phyloP scores from a whole-genome alignment of 352 stramenopile species.

The Globisporangium canariense region DNA sequence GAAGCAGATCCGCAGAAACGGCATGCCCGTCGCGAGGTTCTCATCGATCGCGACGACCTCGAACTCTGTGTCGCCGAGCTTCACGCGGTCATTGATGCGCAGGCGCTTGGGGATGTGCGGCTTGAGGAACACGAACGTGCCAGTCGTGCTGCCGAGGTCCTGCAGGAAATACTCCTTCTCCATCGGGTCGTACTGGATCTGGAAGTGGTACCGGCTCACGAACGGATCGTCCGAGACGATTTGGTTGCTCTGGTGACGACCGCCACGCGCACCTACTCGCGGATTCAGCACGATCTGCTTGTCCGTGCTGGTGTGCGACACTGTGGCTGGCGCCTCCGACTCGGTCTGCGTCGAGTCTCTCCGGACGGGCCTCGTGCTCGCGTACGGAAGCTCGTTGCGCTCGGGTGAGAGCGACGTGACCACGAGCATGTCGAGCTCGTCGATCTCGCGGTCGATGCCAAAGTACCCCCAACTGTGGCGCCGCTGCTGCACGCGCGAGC shows the following conservation, averaged over 20 bases:
- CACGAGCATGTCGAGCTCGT: conserved; percentile 69
- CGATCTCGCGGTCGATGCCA: conserved; percentile 43
- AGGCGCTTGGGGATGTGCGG: conserved; percentile 68
- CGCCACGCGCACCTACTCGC: conserved; percentile 53
- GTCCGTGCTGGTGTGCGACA: conserved; percentile 5
- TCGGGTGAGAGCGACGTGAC: conserved; percentile 67
- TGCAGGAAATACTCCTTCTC: conserved; percentile 85
- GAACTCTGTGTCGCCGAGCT: conserved; percentile 80
- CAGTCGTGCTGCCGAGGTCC: conserved; percentile 75
- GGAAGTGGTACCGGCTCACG: conserved; percentile 81
- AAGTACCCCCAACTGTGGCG: conserved; percentile 24
- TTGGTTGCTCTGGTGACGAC: conserved; percentile 77
- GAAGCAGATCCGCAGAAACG: conserved; percentile 76
- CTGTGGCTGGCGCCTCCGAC: not conserved
- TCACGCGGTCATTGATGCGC: conserved; percentile 64
- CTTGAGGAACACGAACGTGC: conserved; percentile 80
- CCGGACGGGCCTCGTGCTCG: not conserved
- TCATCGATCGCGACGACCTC: conserved; percentile 72
- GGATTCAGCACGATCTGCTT: conserved; percentile 65
- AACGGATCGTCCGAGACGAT: conserved; percentile 86
- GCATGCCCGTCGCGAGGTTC: conserved; percentile 58
- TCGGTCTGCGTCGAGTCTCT: conserved; percentile 14
- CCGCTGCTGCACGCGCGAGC: conserved; percentile 14
- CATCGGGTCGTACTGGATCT: conserved; percentile 73
- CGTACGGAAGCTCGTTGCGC: conserved; percentile 24